Evolutionary conservation across 805 yeast genomes (phyloP).

Genomic region (Cyberlindnera bimundalis): DNA sequence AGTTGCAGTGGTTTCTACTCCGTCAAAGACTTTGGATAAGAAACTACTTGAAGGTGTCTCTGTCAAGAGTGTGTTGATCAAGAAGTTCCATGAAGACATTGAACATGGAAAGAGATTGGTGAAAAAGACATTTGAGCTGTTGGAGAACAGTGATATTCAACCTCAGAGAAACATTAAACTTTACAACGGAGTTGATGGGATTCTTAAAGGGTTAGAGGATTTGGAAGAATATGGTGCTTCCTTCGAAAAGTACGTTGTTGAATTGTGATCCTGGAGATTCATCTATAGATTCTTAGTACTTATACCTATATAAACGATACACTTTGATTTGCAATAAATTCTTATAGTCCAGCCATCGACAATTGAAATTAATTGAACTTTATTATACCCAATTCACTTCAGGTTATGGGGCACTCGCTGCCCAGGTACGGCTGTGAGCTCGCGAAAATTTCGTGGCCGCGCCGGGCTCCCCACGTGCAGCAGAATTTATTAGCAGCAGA

Average conservation of each 20-base stretch:
- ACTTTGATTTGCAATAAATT: not conserved
- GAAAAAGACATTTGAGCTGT: conserved; percentile 31
- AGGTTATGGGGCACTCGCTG: too few relatives aligned
- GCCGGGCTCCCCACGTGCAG: conserved; percentile 4
- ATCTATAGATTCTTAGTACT: too few relatives aligned
- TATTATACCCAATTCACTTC: too few relatives aligned
- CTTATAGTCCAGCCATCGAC: too few relatives aligned
- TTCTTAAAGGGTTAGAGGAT: conserved; percentile 35
- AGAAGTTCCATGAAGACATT: conserved; percentile 42
- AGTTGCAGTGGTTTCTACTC: conserved; percentile 40
- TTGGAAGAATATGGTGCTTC: conserved; percentile 40
- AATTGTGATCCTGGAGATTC: conserved; percentile 13
- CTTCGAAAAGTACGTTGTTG: conserved; percentile 40
- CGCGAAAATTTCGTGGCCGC: not conserved
- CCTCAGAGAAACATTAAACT: conserved; percentile 35
- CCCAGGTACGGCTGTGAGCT: too few relatives aligned
- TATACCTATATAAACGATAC: not conserved
- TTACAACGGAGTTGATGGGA: conserved; percentile 35
- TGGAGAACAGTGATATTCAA: conserved; percentile 28
- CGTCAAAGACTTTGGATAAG: conserved; percentile 27
- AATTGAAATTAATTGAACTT: too few relatives aligned
- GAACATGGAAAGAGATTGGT: conserved; percentile 36
- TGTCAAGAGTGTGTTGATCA: conserved; percentile 35
- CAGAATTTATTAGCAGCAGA: not conserved
- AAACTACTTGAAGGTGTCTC: conserved; percentile 25